Conservation (phyloP, 768 basidiomycete genomes). For the Tulasnella sp. region DNA sequence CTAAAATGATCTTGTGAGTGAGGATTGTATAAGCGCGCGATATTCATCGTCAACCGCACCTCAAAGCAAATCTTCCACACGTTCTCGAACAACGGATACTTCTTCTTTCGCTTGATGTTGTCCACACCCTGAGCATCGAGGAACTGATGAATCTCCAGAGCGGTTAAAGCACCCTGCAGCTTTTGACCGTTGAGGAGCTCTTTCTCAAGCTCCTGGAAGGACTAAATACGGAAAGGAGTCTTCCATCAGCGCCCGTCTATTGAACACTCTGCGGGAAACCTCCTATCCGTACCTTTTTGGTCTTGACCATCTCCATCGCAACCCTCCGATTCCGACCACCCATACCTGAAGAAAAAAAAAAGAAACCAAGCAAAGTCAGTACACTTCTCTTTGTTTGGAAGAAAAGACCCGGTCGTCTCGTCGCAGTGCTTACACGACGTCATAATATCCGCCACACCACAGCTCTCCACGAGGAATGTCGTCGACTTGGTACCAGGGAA, state of each 20-base stretch:
- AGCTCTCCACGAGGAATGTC: constrained; percentile 38
- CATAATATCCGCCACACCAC: constrained; percentile 41
- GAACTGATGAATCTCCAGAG: constrained; percentile 37
- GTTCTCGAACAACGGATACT: constrained; percentile 36
- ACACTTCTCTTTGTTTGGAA: too few species aligned
- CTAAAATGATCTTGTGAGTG: constrained; percentile 7
- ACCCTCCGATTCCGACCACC: constrained; percentile 32
- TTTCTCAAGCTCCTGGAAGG: constrained; percentile 37
- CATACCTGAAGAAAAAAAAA: constrained; percentile 18
- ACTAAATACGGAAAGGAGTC: constrained; percentile 21
- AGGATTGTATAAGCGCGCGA: background rate
- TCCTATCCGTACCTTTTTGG: constrained; percentile 33
- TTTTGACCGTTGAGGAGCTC: constrained; percentile 40
- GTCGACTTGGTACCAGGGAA: constrained; percentile 35
- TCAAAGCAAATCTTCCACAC: constrained; percentile 25
- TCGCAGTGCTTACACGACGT: constrained; percentile 37
- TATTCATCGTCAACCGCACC: background rate
- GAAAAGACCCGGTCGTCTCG: too few species aligned
- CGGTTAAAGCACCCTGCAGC: constrained; percentile 38
- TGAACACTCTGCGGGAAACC: background rate
- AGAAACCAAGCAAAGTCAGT: too few species aligned
- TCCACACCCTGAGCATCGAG: constrained; percentile 33
- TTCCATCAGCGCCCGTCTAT: background rate
- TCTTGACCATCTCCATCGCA: constrained; percentile 37
- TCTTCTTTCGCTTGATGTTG: constrained; percentile 25